Evolutionary conservation across 2,329 filamentous ascomycete species (phyloP), one percentile per base, ranked within the genome.

Genomic region (Cercospora beticola): DNA sequence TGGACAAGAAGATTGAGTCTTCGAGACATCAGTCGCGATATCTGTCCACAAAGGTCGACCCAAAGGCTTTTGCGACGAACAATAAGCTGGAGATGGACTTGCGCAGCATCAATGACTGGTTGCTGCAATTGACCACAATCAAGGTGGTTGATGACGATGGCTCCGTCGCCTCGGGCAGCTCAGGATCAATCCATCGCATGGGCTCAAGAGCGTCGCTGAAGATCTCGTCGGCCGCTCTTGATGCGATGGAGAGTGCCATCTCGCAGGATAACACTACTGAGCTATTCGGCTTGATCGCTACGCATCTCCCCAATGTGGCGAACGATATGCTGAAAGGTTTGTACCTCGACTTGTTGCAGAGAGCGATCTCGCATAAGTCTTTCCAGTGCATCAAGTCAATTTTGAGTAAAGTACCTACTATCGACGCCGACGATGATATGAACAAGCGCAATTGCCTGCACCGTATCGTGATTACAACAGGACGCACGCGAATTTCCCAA

Each of bases 361-460:
- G 92, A 69, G 86, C 91, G 0, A 92, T 95, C 67, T 90, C 91
- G 3, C 86, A 86, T 67, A 87, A 88, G 62, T 88, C 92, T 0
- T 90, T 86, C 74, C 80, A 83, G 26, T 93, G 89, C 75, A 91
- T 97, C 61, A 82, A 86, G n/a, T 86, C 86, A 67, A 85, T 98
- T 1, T 80, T 99, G 2, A 81, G 83, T 10, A 86, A 89, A 52
- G 85, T 95, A 62, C 86, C 88, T 56, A 89, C 87, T 0, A 85
- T 98, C 2, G 89, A 97, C 61, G 94, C 97, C 76, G 87, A 91
- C 2, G 92, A 97, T 73, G 95, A 98, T 76, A 93, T 99, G 77
- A 97, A 98, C 80, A 90, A 91, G 75, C 90, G 95, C 12, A 99
- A 97, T 78, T 95, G 93, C 78, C 88, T 99, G 60, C 95, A 99